phyloP scores from a whole-genome alignment of 805 yeast species.

The Helenozyma rhizophorensis region DNA sequence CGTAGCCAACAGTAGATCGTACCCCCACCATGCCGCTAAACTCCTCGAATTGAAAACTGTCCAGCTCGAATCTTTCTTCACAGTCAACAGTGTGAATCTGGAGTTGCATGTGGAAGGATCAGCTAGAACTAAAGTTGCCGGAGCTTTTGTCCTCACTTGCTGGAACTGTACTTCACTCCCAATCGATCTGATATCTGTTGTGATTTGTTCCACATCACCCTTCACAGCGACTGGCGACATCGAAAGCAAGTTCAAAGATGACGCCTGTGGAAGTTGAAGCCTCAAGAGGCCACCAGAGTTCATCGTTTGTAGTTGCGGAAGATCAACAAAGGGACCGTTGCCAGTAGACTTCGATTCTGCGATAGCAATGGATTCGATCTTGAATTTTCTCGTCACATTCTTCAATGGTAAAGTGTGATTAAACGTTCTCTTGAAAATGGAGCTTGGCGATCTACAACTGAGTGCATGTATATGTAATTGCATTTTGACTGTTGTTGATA shows the following conservation, averaged over 20 bases:
- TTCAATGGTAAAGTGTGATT: too few species aligned
- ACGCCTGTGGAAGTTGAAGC: slow-evolving; percentile 8
- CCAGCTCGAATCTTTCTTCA: slow-evolving; percentile 7
- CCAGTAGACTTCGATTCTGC: slow-evolving; percentile 10
- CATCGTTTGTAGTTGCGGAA: slow-evolving; percentile 6
- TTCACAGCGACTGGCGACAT: slow-evolving; percentile 4
- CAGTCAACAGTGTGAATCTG: slow-evolving; percentile 2
- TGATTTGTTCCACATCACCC: slow-evolving; percentile 4
- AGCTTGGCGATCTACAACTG: too few species aligned
- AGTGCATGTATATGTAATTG: too few species aligned
- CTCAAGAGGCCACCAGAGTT: slow-evolving; percentile 3
- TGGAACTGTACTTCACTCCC: slow-evolving; percentile 9
- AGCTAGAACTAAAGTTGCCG: slow-evolving; percentile 7
- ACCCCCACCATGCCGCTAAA: slow-evolving; percentile 12
- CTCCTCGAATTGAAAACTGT: background rate
- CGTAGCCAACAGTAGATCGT: slow-evolving; percentile 4
- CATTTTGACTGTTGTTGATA: too few species aligned
- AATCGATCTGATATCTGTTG: slow-evolving; percentile 3
- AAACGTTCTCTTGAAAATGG: too few species aligned
- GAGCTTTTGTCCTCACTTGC: slow-evolving; percentile 5
- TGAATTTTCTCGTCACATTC: too few species aligned
- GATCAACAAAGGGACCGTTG: slow-evolving; percentile 11
- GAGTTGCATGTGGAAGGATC: slow-evolving; percentile 3
- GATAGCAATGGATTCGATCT: too few species aligned
- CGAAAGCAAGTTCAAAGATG: slow-evolving; percentile 5